Evolutionary conservation across 495 filamentous ascomycete species (phyloP), one percentile per base, ranked within the genome.

Genomic region (Glutinoglossum americanum): DNA sequence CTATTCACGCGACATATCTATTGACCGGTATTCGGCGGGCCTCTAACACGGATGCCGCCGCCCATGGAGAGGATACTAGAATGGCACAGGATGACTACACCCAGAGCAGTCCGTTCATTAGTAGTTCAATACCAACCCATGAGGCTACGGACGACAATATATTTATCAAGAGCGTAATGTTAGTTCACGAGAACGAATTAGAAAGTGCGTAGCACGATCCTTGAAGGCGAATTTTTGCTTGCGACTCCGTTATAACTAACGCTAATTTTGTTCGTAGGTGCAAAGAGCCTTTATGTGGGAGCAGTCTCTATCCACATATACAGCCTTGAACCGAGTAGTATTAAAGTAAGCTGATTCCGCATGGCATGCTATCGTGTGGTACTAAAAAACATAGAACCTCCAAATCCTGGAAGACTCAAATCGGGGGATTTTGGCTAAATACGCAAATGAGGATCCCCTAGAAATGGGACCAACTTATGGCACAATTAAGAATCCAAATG

Each of bases 1-100:
- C 75, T 37, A 74, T 97, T 41, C 80, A 89, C 70, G 90, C 92
- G 57, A 94, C 87, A 19, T 98, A 95, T 66, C 70, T 97, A 51
- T 64, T 97, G 26, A 80, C 82, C 57, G 92, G 92, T 23, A 66
- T 71, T 41, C 74, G 72, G 45, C 61, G 55, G 17, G 19, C 21
- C 15, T 19, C 41, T 56, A 13, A 37, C 28, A 27, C 60, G 23
- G 47, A 58, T 26, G 58, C 63, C 26, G 60, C 59, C 2, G 74
- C 59, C 6, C 74, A 73, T 51, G 67, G 59, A 26, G 64, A 55
- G 0, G 63, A 64, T 51, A 68, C 64, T 54, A 73, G 69, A 48
- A 69, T 75, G 57, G 78, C 80, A 59, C 81, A 76, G n/a, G 84
- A 93, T 64, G 76, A 78, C 10, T 72, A 82, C 47, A 87, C 92